Base-by-base conservation (phyloP, 176 grass and related monocot genomes). In the Tuctoria greenei region DNA sequence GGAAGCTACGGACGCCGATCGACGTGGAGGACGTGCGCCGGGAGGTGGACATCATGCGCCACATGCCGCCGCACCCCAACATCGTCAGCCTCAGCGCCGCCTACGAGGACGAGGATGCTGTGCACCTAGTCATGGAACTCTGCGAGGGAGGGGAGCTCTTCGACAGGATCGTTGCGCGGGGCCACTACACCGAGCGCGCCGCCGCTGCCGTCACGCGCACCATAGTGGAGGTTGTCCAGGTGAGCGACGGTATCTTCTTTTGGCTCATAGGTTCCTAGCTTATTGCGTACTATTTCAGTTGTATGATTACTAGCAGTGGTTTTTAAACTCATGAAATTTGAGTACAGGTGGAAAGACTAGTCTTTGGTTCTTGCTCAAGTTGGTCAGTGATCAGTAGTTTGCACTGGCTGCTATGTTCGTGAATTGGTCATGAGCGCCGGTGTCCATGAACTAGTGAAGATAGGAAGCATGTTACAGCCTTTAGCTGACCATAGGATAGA, bases 121-220 rank as follows among this genome's bases (percentile, higher is more conserved):
- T 99, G 76, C 96, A 99, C 73, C 76, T 99, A 34, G 85, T 99
- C 75, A 99, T 99, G 96, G 96, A 99, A 85, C 87, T 99, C 38
- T 99, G 96, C 54, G 89, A 99, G 78, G 96, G 96, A 39, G 96
- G 96, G 39, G 96, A 99, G 80, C 85, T 99, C 39, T 99, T 99
- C 62, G 96, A 99, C 73, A 69, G 96, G 73, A 99, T 99, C 77
- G 92, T 95, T 34, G 92, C 96, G 0, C 62, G 89, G 25, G 96
- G 96, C 0, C 92, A 92, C 62, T 99, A 99, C 83, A 99, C 89
- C 35, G 96, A 99, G 82, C 83, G 92, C 27, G 92, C 96, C 34
- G 96, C 96, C 0, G 89, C 96, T 4, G 87, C 75, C 21, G 92
- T 99, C 82, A 88, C 74, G 39, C 87, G 90, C 26, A 99, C 92